These are phyloP conservation scores for Phytopythium ostracodes DNA, from an alignment of 352 stramenopile species.

Conservation along the genomic window DNA sequence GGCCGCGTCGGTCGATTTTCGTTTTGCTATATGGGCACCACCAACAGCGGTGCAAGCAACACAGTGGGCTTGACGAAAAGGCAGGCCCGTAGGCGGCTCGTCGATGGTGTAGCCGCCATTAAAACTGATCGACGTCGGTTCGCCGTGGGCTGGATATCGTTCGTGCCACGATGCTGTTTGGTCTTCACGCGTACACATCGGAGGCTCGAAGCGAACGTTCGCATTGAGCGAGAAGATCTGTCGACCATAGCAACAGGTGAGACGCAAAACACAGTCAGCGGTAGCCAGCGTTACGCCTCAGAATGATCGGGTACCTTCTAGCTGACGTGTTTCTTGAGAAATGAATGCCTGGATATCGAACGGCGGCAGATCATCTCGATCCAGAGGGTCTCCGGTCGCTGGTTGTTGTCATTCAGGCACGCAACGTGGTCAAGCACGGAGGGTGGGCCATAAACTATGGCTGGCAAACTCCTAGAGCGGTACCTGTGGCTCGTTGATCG, in stretches of 20 bases:
- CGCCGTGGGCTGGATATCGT: no score
- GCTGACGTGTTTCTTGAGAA: neutral
- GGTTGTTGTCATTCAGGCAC: neutral
- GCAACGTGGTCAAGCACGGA: neutral
- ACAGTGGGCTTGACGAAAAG: neutral
- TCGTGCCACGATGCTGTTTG: no score
- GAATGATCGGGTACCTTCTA: neutral
- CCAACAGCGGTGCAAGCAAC: neutral
- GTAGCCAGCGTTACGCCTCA: neutral
- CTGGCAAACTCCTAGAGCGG: no score
- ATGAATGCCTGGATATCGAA: slow-evolving; percentile 5
- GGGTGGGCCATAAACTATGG: no score
- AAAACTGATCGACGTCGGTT: neutral
- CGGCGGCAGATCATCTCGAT: neutral
- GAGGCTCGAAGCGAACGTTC: no score
- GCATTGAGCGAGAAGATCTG: slow-evolving; percentile 23
- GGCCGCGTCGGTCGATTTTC: neutral
- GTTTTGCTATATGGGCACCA: neutral
- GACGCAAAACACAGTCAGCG: no score
- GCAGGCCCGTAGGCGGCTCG: no score
- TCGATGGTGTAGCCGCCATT: no score
- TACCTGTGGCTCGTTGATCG: neutral
- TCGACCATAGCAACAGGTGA: no score
- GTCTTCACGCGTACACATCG: no score
- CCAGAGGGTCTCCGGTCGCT: neutral